These are phyloP conservation scores for Penicillium janthinellum DNA, from an alignment of 2,329 filamentous ascomycete genomes.

Conservation along the genomic window DNA sequence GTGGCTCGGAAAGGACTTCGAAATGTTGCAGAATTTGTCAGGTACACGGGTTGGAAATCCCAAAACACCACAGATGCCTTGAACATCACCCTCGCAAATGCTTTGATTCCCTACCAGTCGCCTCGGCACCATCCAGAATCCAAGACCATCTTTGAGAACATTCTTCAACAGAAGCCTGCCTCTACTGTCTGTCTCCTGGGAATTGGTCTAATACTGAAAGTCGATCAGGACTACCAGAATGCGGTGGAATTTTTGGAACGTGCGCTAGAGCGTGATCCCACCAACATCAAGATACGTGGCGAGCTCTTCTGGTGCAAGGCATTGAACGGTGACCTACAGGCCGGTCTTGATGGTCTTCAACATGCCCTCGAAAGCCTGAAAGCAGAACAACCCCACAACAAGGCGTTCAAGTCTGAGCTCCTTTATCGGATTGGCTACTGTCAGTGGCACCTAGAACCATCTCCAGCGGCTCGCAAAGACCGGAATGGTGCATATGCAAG, in stretches of 20 bases:
- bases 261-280: conserved; percentile 70
- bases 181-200: conserved; percentile 84
- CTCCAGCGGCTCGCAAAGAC: conserved; percentile 72
- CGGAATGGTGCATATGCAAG: conserved; percentile 79
- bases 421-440: conserved; percentile 86
- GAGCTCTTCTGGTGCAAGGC: conserved; percentile 94
- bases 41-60: conserved; percentile 69
- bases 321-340: conserved; percentile 72
- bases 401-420: conserved; percentile 79
- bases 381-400: conserved; percentile 59
- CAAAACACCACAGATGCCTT: conserved; percentile 72
- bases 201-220: conserved; percentile 86
- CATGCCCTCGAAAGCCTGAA: conserved; percentile 67
- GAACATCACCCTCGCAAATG: conserved; percentile 78
- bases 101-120: conserved; percentile 85
- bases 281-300: conserved; percentile 76
- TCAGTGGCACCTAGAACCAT: conserved; percentile 79
- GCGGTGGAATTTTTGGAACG: conserved; percentile 79
- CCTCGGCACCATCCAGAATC: conserved; percentile 89
- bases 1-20: conserved; percentile 73
- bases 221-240: conserved; percentile 83
- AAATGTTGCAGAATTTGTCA: conserved; percentile 61
- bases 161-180: conserved; percentile 72
- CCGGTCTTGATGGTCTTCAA: conserved; percentile 70
- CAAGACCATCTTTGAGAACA: conserved; percentile 78